Base-by-base conservation (phyloP, 352 stramenopile species). In the Globisporangium parvum region DNA sequence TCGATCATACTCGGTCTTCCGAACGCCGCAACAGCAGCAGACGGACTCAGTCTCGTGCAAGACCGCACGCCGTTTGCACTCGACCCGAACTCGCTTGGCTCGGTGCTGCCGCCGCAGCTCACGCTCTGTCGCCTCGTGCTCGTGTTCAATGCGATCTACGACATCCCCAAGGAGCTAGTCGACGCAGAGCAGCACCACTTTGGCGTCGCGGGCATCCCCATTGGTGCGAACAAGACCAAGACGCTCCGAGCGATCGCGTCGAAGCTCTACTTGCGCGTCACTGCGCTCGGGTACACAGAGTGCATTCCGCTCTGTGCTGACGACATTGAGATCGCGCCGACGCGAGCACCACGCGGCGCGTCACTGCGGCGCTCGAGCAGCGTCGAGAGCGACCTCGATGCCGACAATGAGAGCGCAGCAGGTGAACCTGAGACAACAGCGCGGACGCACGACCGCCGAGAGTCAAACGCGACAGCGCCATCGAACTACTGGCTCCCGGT, bases 141-240 rank as follows among this genome's bases (percentile, higher is more conserved):
- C 11, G 80, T 91, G 15, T 77, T 91, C 51, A 90, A 85, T 11
- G 83, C 75, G 9, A 85, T 93, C 23, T 91, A 93, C 55, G 83
- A 93, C 49, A 90, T 93, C 31, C 79, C 79, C 1, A 69, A 75
- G 9, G 80, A 90, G 33, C 64, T 93, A 3, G 89, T 80, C 55
- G 80, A 88, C 21, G 77, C 76, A 8, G 80, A 93, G 53, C 71
- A 69, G 39, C 67, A 48, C 20, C 59, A 66, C 48, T 48, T 73
- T 24, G 20, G 41, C n/a, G 10, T 4, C 14, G 67, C 70, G 3
- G 33, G 40, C 35, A 20, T 62, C 24, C 55, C 57, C 26, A 3
- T 60, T 26, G 62, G 58, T 17, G 58, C 69, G 37, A 41, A 39
- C 51, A 60, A 58, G 58, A 57, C 66, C 55, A 62, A 59, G 53